These are phyloP conservation scores for Alternaria alternata DNA, from an alignment of 2,329 filamentous ascomycete species.

Conservation along the genomic window DNA sequence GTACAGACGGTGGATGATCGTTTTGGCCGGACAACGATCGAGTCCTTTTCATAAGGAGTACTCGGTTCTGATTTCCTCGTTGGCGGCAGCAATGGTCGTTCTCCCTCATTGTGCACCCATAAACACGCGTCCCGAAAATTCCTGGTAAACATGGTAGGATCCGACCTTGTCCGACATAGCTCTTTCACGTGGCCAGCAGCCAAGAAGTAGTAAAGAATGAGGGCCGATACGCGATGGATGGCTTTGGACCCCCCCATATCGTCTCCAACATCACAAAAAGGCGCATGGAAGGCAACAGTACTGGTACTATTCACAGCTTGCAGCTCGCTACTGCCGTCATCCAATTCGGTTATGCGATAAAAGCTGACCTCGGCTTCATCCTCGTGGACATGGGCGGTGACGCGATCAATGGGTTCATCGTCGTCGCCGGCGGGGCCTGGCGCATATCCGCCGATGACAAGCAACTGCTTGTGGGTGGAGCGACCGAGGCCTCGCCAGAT, in stretches of 20 bases:
- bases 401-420: conserved; percentile 30
- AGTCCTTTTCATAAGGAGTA: conserved; percentile 21
- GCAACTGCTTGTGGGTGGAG: conserved; percentile 39
- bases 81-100: conserved; percentile 27
- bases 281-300: conserved; percentile 38
- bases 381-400: conserved; percentile 38
- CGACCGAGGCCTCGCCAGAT: conserved; percentile 36
- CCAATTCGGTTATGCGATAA: conserved; percentile 32
- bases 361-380: conserved; percentile 41
- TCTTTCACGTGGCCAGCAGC: conserved; percentile 37
- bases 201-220: conserved; percentile 38
- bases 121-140: conserved; percentile 39
- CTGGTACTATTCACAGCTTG: conserved; percentile 38
- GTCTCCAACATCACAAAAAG: conserved; percentile 39
- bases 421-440: conserved; percentile 35
- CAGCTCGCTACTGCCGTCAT: conserved; percentile 27
- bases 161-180: conserved; percentile 32
- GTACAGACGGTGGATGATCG: conserved; percentile 71
- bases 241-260: conserved; percentile 37
- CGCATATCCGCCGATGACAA: conserved; percentile 40
- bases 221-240: conserved; percentile 37
- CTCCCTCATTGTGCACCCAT: conserved; percentile 38
- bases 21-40: conserved; percentile 62
- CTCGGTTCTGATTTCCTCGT: conserved; percentile 30
- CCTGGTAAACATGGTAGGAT: conserved; percentile 40